Percentiles rank a stretch among this genome's conserved stretches.
These are phyloP conservation scores for Cardamine chenopodiifolia DNA, from an alignment of 345 rosid species.

Conservation along the genomic window DNA sequence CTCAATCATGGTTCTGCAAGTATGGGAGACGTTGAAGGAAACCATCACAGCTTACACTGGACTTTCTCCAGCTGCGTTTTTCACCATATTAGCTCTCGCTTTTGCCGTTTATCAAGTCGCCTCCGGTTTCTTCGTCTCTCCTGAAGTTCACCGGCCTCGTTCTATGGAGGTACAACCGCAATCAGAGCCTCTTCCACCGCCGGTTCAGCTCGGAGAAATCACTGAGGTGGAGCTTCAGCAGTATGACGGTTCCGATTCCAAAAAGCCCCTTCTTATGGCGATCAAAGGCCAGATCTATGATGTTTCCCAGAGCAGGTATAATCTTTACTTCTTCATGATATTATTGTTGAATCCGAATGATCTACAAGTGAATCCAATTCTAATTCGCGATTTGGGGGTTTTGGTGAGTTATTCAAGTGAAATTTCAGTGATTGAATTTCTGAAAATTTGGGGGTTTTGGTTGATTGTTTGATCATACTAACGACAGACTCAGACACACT, in stretches of 20 bases:
- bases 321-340: background rate
- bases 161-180: constrained; percentile 52
- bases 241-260: constrained; percentile 78
- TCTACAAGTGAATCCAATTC: background rate
- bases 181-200: constrained; percentile 85
- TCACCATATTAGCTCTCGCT: constrained; percentile 68
- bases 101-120: constrained; percentile 74
- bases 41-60: constrained; percentile 85
- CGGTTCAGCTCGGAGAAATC: constrained; percentile 94
- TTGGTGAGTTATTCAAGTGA: background rate
- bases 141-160: constrained; percentile 47
- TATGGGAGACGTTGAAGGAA: constrained; percentile 89
- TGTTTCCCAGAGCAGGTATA: constrained; percentile 92
- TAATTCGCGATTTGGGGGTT: background rate
- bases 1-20: constrained; percentile 64
- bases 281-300: constrained; percentile 99
- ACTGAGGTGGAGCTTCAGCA: constrained; percentile 79
- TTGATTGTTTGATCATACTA: background rate
- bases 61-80: constrained; percentile 80
- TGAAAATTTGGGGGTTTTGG: background rate
- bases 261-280: constrained; percentile 95
- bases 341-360: background rate
- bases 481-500: too few relatives aligned
- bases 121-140: constrained; percentile 64
- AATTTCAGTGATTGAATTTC: background rate